phyloP scores from a whole-genome alignment of 768 basidiomycete genomes.

The Boletus edulis region DNA sequence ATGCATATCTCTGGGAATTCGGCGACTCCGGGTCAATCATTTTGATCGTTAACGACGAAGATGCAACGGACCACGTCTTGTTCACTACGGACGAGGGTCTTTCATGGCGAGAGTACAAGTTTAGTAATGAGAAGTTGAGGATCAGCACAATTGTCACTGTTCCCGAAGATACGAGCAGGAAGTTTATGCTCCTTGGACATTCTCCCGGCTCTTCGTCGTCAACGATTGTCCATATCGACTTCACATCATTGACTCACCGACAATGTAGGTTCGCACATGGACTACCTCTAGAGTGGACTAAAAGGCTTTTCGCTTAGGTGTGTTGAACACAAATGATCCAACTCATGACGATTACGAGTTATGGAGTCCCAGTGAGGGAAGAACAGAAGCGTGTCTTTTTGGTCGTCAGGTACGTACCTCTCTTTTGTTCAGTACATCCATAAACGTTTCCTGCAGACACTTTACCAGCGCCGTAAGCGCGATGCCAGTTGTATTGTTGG shows the following conservation, averaged over 20 bases:
- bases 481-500: conserved; percentile 85
- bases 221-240: conserved; percentile 84
- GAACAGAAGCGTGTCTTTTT: conserved; percentile 88
- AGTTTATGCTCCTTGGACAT: conserved; percentile 83
- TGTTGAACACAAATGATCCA: conserved; percentile 66
- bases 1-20: conserved; percentile 97
- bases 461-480: conserved; percentile 88
- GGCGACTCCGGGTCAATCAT: conserved; percentile 95
- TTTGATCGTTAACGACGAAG: conserved; percentile 94
- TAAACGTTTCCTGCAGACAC: conserved; percentile 47
- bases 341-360: conserved; percentile 91
- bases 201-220: conserved; percentile 42
- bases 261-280: conserved; percentile 58
- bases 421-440: background rate
- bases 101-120: conserved; percentile 86
- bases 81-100: conserved; percentile 90
- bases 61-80: conserved; percentile 82
- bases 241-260: conserved; percentile 67
- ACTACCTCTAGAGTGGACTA: background rate
- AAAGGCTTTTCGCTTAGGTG: conserved; percentile 45
- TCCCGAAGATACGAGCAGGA: conserved; percentile 84
- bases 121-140: conserved; percentile 67
- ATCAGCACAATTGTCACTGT: conserved; percentile 82
- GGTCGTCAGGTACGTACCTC: conserved; percentile 68
- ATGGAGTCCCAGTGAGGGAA: conserved; percentile 91